These are phyloP conservation scores for Kluyveromyces wickerhamii DNA, from an alignment of 805 yeast species.

Conservation along the genomic window DNA sequence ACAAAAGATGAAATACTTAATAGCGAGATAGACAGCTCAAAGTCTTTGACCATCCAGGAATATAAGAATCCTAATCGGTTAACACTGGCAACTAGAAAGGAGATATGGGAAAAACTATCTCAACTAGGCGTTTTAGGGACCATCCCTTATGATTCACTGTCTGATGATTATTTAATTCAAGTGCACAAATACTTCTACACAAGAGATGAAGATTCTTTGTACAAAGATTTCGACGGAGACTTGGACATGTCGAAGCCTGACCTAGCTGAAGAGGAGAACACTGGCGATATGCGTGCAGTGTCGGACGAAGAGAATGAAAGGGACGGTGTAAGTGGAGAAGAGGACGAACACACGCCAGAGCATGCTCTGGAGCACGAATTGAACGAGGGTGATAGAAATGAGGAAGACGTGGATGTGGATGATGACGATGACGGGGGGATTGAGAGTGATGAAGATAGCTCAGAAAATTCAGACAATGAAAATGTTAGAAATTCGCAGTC, in stretches of 20 bases:
- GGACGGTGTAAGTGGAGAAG: constrained; percentile 6
- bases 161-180: constrained; percentile 26
- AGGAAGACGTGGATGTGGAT: constrained; percentile 9
- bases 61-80: constrained; percentile 9
- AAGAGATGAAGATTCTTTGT: constrained; percentile 7
- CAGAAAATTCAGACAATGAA: not conserved
- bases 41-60: constrained; percentile 3
- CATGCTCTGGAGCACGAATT: constrained; percentile 10
- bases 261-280: constrained; percentile 1
- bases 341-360: constrained; percentile 8
- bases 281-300: not conserved
- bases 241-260: constrained; percentile 1
- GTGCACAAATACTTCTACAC: constrained; percentile 26
- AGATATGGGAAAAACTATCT: constrained; percentile 28
- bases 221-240: not conserved
- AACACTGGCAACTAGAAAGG: constrained; percentile 18
- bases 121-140: constrained; percentile 28
- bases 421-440: constrained; percentile 7
- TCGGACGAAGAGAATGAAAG: constrained; percentile 6
- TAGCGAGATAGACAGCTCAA: not conserved
- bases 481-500: not conserved
- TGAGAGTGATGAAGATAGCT: constrained; percentile 2
- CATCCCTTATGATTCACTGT: constrained; percentile 22
- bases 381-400: constrained; percentile 12
- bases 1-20: constrained; percentile 7